A percentile compares a stretch with the other conserved stretches of the same genome.
phyloP scores from a whole-genome alignment of 768 basidiomycete species.

The Auricularia cornea region DNA sequence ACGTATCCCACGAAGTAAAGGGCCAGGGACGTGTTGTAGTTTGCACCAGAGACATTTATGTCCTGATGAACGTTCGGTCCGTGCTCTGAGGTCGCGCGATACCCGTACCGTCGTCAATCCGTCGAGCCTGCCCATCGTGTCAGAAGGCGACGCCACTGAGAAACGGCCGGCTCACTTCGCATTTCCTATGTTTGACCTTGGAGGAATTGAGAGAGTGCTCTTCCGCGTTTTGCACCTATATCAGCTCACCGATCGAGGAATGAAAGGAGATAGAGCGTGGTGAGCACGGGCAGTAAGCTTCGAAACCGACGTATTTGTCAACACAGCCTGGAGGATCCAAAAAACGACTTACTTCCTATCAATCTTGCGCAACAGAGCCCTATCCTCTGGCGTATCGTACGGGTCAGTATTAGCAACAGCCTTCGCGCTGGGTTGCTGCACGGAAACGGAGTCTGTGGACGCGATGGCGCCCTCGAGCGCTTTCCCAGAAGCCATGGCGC shows the following conservation, averaged over 20 bases:
- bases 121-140: constrained; percentile 35
- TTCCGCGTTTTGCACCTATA: too few species aligned
- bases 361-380: constrained; percentile 25
- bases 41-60: constrained; percentile 18
- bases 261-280: constrained; percentile 31
- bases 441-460: background rate
- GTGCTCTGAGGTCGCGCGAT: background rate
- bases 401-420: constrained; percentile 1
- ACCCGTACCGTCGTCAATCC: constrained; percentile 38
- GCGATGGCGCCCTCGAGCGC: background rate
- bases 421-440: background rate
- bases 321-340: background rate
- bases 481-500: background rate
- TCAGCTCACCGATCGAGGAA: constrained; percentile 31
- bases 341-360: constrained; percentile 15
- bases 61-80: background rate
- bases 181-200: constrained; percentile 31
- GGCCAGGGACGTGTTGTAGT: constrained; percentile 50
- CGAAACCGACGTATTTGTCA: background rate
- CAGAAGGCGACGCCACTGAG: background rate
- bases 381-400: constrained; percentile 14
- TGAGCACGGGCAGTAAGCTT: constrained; percentile 33
- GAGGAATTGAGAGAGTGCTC: too few species aligned
- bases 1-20: constrained; percentile 56
- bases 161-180: constrained; percentile 22